Evolutionary conservation across 2,329 filamentous ascomycete species (phyloP).

Genomic region (Claviceps sp.): DNA sequence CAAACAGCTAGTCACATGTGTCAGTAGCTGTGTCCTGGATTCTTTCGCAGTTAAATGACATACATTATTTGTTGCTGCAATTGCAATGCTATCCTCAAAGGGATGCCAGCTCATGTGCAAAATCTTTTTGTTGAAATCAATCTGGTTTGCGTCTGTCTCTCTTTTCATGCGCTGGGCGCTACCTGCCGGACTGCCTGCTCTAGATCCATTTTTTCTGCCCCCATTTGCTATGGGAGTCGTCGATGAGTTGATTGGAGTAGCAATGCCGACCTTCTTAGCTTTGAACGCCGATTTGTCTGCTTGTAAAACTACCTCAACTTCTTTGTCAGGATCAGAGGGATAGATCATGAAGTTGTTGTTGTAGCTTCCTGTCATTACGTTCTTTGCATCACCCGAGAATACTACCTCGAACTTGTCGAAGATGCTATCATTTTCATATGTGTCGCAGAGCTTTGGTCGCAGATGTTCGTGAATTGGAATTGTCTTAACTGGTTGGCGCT

Average conservation of each 20-base stretch:
- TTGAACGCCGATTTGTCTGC: conserved; percentile 99
- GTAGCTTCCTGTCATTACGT: conserved; percentile 99
- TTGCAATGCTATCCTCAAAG: conserved; percentile 98
- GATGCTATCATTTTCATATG: conserved; percentile 98
- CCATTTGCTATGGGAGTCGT: conserved; percentile 60
- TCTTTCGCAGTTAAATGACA: conserved; percentile 25
- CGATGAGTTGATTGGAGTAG: conserved; percentile 83
- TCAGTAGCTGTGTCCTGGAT: background rate
- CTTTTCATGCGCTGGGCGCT: conserved; percentile 85
- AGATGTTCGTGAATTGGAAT: conserved; percentile 98
- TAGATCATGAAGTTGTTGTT: conserved; percentile 99
- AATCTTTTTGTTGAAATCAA: conserved; percentile 99
- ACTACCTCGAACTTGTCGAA: conserved; percentile 99
- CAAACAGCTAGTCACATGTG: conserved; percentile 46
- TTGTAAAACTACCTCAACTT: conserved; percentile 93
- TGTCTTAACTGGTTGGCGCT: conserved; percentile 91
- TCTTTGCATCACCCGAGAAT: conserved; percentile 95
- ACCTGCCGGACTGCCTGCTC: conserved; percentile 75
- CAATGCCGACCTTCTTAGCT: conserved; percentile 97
- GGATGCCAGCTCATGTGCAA: conserved; percentile 99
- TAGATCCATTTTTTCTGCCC: conserved; percentile 75
- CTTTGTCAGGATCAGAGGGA: conserved; percentile 87
- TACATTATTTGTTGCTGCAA: conserved; percentile 98
- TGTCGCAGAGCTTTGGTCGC: conserved; percentile 86
- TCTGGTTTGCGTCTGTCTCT: conserved; percentile 97